Evolutionary conservation across 139 green algal species (phyloP).

Genomic region (Asterochloris sp.): DNA sequence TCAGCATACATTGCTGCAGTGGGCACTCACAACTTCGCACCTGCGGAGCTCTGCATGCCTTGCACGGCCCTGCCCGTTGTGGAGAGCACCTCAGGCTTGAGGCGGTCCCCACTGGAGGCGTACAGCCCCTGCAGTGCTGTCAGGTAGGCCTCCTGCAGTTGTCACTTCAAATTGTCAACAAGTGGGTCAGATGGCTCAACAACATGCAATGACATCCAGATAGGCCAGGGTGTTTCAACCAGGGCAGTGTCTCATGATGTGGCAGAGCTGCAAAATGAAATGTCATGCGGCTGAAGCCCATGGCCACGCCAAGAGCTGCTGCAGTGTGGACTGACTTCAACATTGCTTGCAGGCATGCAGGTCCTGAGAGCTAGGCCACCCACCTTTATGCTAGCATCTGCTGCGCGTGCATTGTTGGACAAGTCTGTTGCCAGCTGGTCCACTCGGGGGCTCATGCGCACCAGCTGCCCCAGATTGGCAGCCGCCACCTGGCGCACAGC

Average conservation of each 20-base stretch:
- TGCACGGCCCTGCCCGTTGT: conserved; percentile 18
- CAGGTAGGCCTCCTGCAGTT: conserved; percentile 59
- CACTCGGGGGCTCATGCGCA: conserved; percentile 61
- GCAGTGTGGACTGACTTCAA: no score
- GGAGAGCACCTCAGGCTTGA: conserved; percentile 46
- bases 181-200: no score
- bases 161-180: no score
- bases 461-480: conserved; percentile 78
- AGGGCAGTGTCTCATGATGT: no score
- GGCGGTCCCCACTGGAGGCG: conserved; percentile 41
- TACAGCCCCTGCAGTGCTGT: conserved; percentile 64
- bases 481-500: conserved; percentile 55
- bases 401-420: conserved; percentile 30
- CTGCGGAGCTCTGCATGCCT: conserved; percentile 16
- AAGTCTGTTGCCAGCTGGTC: conserved; percentile 74
- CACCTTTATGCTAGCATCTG: conserved; percentile 3
- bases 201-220: no score
- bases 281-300: no score
- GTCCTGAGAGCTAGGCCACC: no score
- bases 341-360: no score
- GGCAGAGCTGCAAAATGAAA: no score
- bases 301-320: no score
- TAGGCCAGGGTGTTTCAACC: no score
- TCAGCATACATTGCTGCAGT: no score
- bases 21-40: not conserved